phyloP scores from a whole-genome alignment of 148 eudicot genomes.

The Camellia japonica region DNA sequence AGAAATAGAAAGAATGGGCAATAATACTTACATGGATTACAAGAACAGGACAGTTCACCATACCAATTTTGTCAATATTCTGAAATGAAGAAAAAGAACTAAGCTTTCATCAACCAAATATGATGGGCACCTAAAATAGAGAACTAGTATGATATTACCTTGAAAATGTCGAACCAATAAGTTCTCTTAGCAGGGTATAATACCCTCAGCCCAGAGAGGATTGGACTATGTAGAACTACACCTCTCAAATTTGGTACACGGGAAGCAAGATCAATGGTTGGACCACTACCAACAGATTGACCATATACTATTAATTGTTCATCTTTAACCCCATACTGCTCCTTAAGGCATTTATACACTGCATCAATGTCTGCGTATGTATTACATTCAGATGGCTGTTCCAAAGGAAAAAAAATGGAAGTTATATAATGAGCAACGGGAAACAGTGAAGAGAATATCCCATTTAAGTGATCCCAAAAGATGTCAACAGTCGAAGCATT shows the following conservation, averaged over 20 bases:
- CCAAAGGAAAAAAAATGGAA: slow-evolving; percentile 27
- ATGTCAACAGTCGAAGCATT: slow-evolving; percentile 1
- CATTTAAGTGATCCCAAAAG: background rate
- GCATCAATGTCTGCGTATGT: slow-evolving; percentile 96
- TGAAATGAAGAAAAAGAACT: slow-evolving; percentile 28
- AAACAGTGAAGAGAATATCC: background rate
- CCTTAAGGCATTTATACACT: slow-evolving; percentile 89
- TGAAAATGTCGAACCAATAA: slow-evolving; percentile 88
- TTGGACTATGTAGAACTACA: slow-evolving; percentile 86
- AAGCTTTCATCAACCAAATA: background rate
- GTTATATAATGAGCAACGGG: slow-evolving; percentile 31
- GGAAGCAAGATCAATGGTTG: slow-evolving; percentile 86
- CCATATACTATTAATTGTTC: slow-evolving; percentile 78
- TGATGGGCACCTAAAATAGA: background rate
- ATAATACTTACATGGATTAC: slow-evolving; percentile 70
- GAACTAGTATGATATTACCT: slow-evolving; percentile 39
- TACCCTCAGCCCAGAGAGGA: slow-evolving; percentile 79
- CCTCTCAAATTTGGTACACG: slow-evolving; percentile 75
- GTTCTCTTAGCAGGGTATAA: slow-evolving; percentile 78
- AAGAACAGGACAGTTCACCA: slow-evolving; percentile 75
- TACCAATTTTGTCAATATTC: slow-evolving; percentile 83
- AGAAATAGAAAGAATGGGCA: background rate
- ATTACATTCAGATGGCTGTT: slow-evolving; percentile 89
- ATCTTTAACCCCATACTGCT: slow-evolving; percentile 73
- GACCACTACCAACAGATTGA: slow-evolving; percentile 93